Evolutionary conservation across 805 yeast species (phyloP).

Genomic region (Kodamaea hsintzibuensis): DNA sequence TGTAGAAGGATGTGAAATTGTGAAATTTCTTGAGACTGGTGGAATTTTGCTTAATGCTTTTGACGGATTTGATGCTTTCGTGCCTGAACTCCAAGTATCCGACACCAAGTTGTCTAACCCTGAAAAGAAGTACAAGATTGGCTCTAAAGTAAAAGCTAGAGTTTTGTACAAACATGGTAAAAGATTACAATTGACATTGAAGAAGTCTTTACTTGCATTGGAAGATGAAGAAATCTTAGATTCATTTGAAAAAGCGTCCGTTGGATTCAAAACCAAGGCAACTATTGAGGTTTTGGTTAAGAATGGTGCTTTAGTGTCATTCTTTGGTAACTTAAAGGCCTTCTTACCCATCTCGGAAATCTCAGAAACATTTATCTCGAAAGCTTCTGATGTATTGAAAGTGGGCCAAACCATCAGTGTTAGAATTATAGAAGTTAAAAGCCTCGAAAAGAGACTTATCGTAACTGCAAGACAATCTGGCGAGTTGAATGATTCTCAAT

Average conservation of each 20-base stretch:
- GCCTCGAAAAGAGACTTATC: constrained; percentile 51
- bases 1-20: constrained; percentile 52
- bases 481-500: constrained; percentile 49
- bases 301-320: constrained; percentile 79
- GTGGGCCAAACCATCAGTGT: constrained; percentile 83
- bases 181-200: constrained; percentile 66
- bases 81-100: constrained; percentile 73
- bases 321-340: constrained; percentile 77
- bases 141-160: constrained; percentile 77
- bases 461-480: constrained; percentile 73
- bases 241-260: constrained; percentile 36
- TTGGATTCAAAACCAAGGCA: constrained; percentile 62
- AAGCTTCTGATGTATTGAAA: constrained; percentile 75
- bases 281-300: constrained; percentile 71
- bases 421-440: constrained; percentile 59
- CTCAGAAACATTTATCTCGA: constrained; percentile 79
- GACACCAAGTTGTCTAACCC: constrained; percentile 86
- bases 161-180: constrained; percentile 53
- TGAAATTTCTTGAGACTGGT: constrained; percentile 51
- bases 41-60: constrained; percentile 72
- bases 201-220: constrained; percentile 76
- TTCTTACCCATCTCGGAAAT: constrained; percentile 86
- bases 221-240: constrained; percentile 55
- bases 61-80: constrained; percentile 71
- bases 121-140: constrained; percentile 87